Evolutionary conservation across 2,329 filamentous ascomycete species (phyloP), one percentile per base, ranked within the genome.

Genomic region (Ophiocordyceps australis): DNA sequence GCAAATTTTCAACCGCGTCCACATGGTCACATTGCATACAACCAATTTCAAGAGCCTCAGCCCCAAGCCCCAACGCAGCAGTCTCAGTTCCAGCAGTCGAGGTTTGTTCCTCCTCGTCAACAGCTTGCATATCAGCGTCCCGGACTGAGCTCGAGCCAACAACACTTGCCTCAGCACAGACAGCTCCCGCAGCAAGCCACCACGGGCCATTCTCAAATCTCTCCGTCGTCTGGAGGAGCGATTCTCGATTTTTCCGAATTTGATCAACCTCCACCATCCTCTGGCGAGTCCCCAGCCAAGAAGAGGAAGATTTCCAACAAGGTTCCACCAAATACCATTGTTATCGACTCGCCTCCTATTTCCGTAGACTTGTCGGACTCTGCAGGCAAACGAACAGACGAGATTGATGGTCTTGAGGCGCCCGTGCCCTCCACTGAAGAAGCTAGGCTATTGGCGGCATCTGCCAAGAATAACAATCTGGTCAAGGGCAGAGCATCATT

Each of bases 241-340:
- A n/a, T n/a, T n/a, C n/a, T n/a, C n/a, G n/a, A n/a, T n/a, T n/a
- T n/a, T 7, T 13, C 24, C 8, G 19, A 17, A 15, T 13, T 17
- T 20, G 17, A 29, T 14, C 20, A 18, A 7, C 13, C 21, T 7
- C 10, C 17, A 7, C 10, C 13, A 7, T 29, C 29, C 7, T 27
- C 35, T 8, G 31, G 32, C 20, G 47, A 51, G 14, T 42, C 44
- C 12, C 34, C 39, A 12, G 38, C 38, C 10, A 55, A 53, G 37
- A 55, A 52, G 38, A 47, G 50, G 20, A 57, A 56, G 32, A 45
- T 50, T 4, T 31, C 29, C 5, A 22, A 33, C 2, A 55, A 46
- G 34, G 38, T 28, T 20, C 35, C 34, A 5, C 28, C 37, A 4
- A 46, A 49, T 18, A 34, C 32, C 2, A 29, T 36, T 6, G 36